phyloP scores from a whole-genome alignment of 2,329 filamentous ascomycete species.

The Colletotrichum simmondsii region DNA sequence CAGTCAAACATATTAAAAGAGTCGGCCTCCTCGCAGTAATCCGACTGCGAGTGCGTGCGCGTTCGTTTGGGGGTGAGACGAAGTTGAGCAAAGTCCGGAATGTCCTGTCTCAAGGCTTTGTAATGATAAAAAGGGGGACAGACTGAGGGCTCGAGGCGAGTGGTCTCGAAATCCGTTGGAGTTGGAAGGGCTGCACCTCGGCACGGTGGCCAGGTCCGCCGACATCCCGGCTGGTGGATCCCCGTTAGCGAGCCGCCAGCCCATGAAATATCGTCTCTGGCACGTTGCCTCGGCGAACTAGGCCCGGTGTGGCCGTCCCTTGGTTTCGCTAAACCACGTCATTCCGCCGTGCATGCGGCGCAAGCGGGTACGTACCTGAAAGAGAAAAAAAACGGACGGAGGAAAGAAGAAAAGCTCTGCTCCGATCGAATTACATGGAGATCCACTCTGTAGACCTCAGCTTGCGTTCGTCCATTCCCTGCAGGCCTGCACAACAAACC shows the following conservation, averaged over 20 bases:
- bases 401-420: background rate
- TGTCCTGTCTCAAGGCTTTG: constrained; percentile 21
- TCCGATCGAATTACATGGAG: background rate
- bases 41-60: constrained; percentile 9
- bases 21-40: constrained; percentile 2
- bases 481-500: background rate
- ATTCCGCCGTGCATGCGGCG: constrained; percentile 12
- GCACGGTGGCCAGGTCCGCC: constrained; percentile 23
- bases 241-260: constrained; percentile 11
- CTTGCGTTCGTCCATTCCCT: constrained; percentile 17
- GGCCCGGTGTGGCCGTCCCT: constrained; percentile 10
- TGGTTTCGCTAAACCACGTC: constrained; percentile 14
- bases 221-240: constrained; percentile 14
- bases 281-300: constrained; percentile 16
- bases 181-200: constrained; percentile 26
- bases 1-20: background rate
- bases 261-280: constrained; percentile 2
- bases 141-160: no score
- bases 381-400: background rate
- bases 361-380: constrained; percentile 11
- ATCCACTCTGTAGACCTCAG: background rate
- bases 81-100: background rate
- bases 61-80: background rate
- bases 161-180: constrained; percentile 25
- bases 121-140: constrained; percentile 9